These are phyloP conservation scores for Serendipita vermifera DNA, from an alignment of 768 basidiomycete species.

Conservation along the genomic window DNA sequence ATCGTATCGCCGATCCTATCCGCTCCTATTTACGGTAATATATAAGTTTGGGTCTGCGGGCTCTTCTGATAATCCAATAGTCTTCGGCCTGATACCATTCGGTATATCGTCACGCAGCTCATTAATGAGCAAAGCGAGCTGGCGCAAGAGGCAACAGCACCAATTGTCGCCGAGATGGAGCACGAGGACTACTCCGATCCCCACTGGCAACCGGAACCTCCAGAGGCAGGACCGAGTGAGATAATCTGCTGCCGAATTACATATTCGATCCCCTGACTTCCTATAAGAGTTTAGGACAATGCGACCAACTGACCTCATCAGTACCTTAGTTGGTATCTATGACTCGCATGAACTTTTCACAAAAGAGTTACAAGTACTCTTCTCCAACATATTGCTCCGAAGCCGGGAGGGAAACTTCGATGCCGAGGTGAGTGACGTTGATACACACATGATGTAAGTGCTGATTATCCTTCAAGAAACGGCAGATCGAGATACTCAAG, in stretches of 20 bases:
- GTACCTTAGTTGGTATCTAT: constrained; percentile 93
- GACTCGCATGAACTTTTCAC: constrained; percentile 94
- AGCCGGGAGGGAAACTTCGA: constrained; percentile 72
- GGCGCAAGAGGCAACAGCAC: constrained; percentile 51
- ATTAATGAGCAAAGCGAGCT: constrained; percentile 73
- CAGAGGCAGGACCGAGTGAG: constrained; percentile 89
- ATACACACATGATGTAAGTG: not conserved
- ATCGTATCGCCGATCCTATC: constrained; percentile 89
- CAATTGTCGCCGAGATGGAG: constrained; percentile 5
- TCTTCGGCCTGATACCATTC: constrained; percentile 83
- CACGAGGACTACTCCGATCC: constrained; percentile 78
- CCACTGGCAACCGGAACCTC: constrained; percentile 91
- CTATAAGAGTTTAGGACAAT: constrained; percentile 74
- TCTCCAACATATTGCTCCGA: constrained; percentile 74
- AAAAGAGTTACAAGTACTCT: constrained; percentile 83
- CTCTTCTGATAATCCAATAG: constrained; percentile 27
- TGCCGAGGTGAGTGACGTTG: constrained; percentile 35
- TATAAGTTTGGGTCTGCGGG: no score
- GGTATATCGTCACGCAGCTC: constrained; percentile 80
- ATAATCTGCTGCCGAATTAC: not conserved
- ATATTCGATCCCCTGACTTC: not conserved
- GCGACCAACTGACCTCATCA: constrained; percentile 86
- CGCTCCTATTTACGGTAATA: constrained; percentile 73
- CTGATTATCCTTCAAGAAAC: constrained; percentile 38
- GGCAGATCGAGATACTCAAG: constrained; percentile 89